Conservation (phyloP, 1,139 yeast genomes). For the Kodamaea derodonti region DNA sequence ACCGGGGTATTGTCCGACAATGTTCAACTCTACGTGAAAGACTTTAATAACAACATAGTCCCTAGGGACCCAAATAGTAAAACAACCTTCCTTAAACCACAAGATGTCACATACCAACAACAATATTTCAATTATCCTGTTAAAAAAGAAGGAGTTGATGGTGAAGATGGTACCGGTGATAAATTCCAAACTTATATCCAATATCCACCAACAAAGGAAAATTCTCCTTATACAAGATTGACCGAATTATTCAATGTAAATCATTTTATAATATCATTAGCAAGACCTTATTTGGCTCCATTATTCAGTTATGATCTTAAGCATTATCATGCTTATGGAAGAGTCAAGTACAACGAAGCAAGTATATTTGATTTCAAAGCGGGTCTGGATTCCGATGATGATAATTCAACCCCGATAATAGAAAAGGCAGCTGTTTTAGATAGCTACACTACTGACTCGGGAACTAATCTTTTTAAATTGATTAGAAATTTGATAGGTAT, state of each 20-base stretch:
- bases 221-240: slow-evolving; percentile 77
- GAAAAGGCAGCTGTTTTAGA: slow-evolving; percentile 4
- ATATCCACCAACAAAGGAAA: slow-evolving; percentile 24
- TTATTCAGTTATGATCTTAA: slow-evolving; percentile 77
- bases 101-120: slow-evolving; percentile 44
- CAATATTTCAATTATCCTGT: slow-evolving; percentile 29
- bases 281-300: slow-evolving; percentile 92
- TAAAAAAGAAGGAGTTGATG: slow-evolving; percentile 11
- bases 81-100: slow-evolving; percentile 41
- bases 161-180: slow-evolving; percentile 9
- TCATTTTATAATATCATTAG: slow-evolving; percentile 83
- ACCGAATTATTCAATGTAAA: slow-evolving; percentile 93
- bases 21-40: slow-evolving; percentile 66
- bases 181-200: slow-evolving; percentile 9
- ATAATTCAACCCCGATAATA: slow-evolving; percentile 1
- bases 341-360: slow-evolving; percentile 21
- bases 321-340: slow-evolving; percentile 46
- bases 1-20: slow-evolving; percentile 60
- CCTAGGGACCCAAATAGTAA: slow-evolving; percentile 32
- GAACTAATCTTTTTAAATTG: slow-evolving; percentile 31
- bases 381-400: slow-evolving; percentile 7
- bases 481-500: slow-evolving; percentile 37
- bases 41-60: slow-evolving; percentile 55
- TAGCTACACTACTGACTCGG: slow-evolving; percentile 22
- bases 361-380: slow-evolving; percentile 7